A percentile compares a stretch with the other conserved stretches of the same genome.
Evolutionary conservation across 148 eudicot species (phyloP).

Genomic region (Nepenthes mirabilis): DNA sequence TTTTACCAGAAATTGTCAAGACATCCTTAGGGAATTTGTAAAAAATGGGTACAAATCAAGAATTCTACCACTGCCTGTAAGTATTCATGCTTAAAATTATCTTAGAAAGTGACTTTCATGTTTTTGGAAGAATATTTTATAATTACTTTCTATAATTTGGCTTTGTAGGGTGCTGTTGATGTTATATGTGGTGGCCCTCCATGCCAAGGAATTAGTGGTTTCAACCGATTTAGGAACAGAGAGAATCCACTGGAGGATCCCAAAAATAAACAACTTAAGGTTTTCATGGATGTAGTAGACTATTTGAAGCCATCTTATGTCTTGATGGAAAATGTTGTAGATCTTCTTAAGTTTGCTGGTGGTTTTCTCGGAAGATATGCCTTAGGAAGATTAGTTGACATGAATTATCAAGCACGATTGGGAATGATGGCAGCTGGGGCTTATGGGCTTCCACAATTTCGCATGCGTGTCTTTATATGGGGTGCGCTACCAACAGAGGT

Average conservation of each 20-base stretch:
- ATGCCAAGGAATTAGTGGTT: slow-evolving; percentile 85
- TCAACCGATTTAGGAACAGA: slow-evolving; percentile 48
- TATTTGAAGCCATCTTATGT: slow-evolving; percentile 46
- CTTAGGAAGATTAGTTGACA: slow-evolving; percentile 43
- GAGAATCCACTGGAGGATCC: slow-evolving; percentile 41
- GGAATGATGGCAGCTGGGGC: slow-evolving; percentile 86
- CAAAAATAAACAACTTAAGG: slow-evolving; percentile 43
- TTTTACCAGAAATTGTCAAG: slow-evolving; percentile 29
- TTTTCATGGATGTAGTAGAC: slow-evolving; percentile 61
- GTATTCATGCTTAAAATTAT: slow-evolving; percentile 5
- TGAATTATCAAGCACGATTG: slow-evolving; percentile 62
- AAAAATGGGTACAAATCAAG: slow-evolving; percentile 26
- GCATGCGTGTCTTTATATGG: slow-evolving; percentile 75
- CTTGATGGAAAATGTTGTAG: slow-evolving; percentile 82
- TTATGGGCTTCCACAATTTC: slow-evolving; percentile 74
- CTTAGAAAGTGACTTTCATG: too few relatives aligned
- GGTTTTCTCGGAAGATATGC: slow-evolving; percentile 72
- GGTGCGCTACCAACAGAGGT: slow-evolving; percentile 62
- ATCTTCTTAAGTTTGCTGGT: slow-evolving; percentile 38
- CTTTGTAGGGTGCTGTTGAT: slow-evolving; percentile 57
- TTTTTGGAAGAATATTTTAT: background rate
- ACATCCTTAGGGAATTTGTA: slow-evolving; percentile 50
- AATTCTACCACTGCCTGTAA: slow-evolving; percentile 64
- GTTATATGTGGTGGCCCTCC: slow-evolving; percentile 87
- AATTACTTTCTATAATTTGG: background rate